Evolutionary conservation across 2,329 filamentous ascomycete species (phyloP).

Genomic region (Phaeosphaeria sp.): DNA sequence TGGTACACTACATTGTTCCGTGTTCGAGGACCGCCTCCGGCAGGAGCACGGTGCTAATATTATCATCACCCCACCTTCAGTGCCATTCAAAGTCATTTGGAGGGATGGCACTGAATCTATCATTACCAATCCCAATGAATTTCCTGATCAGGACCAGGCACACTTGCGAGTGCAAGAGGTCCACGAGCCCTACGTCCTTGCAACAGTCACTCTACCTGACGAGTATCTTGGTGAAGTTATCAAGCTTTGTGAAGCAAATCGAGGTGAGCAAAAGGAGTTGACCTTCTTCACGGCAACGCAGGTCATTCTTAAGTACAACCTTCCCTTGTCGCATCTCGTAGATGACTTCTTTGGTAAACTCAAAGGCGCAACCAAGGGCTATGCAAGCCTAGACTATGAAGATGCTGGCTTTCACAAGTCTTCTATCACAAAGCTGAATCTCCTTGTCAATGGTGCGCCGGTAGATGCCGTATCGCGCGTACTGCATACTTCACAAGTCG

Average conservation of each 20-base stretch:
- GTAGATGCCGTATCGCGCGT: conserved; percentile 95
- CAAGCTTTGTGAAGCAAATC: conserved; percentile 88
- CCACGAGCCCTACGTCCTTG: conserved; percentile 77
- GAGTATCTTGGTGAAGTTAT: conserved; percentile 95
- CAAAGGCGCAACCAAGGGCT: conserved; percentile 92
- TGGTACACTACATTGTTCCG: conserved; percentile 97
- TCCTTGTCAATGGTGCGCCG: conserved; percentile 90
- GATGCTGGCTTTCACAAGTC: conserved; percentile 86
- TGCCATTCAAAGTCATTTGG: conserved; percentile 87
- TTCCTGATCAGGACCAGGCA: conserved; percentile 74
- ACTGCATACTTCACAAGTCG: conserved; percentile 80
- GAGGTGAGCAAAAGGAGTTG: conserved; percentile 84
- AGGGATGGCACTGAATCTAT: conserved; percentile 77
- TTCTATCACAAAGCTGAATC: conserved; percentile 84
- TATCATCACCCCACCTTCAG: conserved; percentile 95
- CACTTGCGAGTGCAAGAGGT: conserved; percentile 64
- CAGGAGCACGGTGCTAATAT: conserved; percentile 95
- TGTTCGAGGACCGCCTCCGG: conserved; percentile 92
- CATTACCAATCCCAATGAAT: conserved; percentile 85
- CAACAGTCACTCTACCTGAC: conserved; percentile 89
- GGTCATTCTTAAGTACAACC: conserved; percentile 90
- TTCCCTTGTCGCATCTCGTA: conserved; percentile 88
- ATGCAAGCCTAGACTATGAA: conserved; percentile 95
- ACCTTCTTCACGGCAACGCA: conserved; percentile 92
- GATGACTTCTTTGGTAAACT: conserved; percentile 98